Evolutionary conservation across 352 stramenopile species (phyloP), one percentile per base, ranked within the genome.

Genomic region (Globisporangium cylindrosporum): DNA sequence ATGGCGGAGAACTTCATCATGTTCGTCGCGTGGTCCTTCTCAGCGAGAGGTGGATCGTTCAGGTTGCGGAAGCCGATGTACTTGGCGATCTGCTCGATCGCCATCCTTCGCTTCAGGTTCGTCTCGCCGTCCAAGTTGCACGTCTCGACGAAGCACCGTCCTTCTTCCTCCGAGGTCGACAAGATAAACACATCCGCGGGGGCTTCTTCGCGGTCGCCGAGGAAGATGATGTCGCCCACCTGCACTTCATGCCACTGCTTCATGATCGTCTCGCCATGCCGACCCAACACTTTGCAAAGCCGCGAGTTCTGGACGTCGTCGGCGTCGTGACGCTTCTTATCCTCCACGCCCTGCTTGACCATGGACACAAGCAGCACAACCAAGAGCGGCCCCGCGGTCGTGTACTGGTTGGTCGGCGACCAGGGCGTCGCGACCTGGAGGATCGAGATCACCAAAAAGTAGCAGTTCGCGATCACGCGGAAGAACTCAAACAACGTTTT

Each of bases 401-500:
- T 94, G 68, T 89, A 94, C 61, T 87, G 80, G 62, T 92, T 93
- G 4, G 84, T 91, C 2, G 87, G 80, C 0, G 79, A 92, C 72
- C 84, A 88, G 18, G 81, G 60, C 25, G 80, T 89, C n/a, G 79
- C 80, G 38, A 89, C 75, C 68, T 98, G 97, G 34, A 99, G 82
- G 61, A 96, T 83, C 2, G 93, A 97, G 66, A 99, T 97, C 55
- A 95, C 75, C 18, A 98, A 71, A 70, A 99, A 99, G 75, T 98
- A 98, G 71, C 97, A 87, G 73, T 98, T 99, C 22, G 90, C 94
- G 72, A 98, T 92, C 58, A 95, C 82, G 32, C 93, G 83, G 76
- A 99, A 98, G 77, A 98, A 97, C 74, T 98, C 92, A 25, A 95
- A 89, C 53, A 98, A 81, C 54, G 91, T 95, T 81, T 98, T 88